phyloP scores from a whole-genome alignment of 495 filamentous ascomycete genomes.

The Hypoxylon intermedium region DNA sequence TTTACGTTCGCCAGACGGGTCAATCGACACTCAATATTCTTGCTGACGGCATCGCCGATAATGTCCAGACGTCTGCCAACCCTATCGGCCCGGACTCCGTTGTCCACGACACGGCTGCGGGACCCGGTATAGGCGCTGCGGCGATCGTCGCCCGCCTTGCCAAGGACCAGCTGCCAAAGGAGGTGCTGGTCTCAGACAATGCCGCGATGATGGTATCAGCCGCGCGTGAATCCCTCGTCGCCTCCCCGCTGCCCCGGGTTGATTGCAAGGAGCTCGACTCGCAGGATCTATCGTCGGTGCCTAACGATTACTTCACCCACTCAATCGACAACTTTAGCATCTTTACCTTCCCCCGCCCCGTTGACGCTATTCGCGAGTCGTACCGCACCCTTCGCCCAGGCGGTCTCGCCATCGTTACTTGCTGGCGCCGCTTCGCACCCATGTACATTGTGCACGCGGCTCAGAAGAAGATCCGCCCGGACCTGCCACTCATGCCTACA shows the following conservation, averaged over 20 bases:
- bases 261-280: constrained; percentile 36
- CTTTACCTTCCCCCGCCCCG: constrained; percentile 43
- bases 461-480: constrained; percentile 39
- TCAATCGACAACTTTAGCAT: constrained; percentile 49
- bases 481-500: constrained; percentile 37
- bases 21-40: constrained; percentile 41
- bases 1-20: constrained; percentile 41
- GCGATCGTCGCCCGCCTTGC: constrained; percentile 34
- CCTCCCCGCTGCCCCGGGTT: constrained; percentile 26
- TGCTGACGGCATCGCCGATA: constrained; percentile 26
- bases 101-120: constrained; percentile 48
- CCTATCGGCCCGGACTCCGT: constrained; percentile 38
- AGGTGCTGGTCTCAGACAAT: constrained; percentile 42
- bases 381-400: constrained; percentile 47
- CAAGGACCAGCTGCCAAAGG: constrained; percentile 33
- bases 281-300: constrained; percentile 30
- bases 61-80: constrained; percentile 31
- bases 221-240: constrained; percentile 31
- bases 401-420: constrained; percentile 46
- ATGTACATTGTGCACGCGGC: constrained; percentile 38
- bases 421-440: constrained; percentile 43
- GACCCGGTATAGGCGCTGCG: constrained; percentile 44
- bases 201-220: constrained; percentile 35
- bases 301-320: constrained; percentile 47
- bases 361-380: constrained; percentile 37